A percentile compares a stretch with the other conserved stretches of the same genome.
Conservation (phyloP, 2,329 filamentous ascomycete genomes). For the Penicillium sp. region DNA sequence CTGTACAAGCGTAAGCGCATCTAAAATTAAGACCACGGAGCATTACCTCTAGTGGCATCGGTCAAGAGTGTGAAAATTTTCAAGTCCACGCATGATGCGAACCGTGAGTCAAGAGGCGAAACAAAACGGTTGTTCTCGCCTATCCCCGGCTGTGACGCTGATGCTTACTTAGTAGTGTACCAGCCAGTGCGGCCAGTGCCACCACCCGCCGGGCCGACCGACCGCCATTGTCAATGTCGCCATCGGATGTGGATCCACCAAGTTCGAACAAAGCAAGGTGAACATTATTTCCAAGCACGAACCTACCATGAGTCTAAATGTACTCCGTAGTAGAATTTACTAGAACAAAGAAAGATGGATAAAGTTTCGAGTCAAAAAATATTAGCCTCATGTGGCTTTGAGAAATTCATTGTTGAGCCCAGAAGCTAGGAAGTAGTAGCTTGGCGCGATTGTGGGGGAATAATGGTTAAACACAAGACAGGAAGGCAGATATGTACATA, state of each 20-base stretch:
- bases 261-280: background rate
- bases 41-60: conserved; percentile 9
- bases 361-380: conserved; percentile 11
- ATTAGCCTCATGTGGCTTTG: conserved; percentile 8
- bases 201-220: background rate
- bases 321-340: background rate
- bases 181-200: background rate
- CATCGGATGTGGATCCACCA: conserved; percentile 7
- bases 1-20: background rate
- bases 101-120: background rate
- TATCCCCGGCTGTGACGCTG: conserved; percentile 9
- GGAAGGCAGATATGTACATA: no score
- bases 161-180: background rate
- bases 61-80: background rate
- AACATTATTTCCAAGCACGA: background rate
- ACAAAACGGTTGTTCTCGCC: conserved; percentile 7
- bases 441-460: conserved; percentile 18
- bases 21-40: background rate
- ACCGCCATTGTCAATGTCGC: conserved; percentile 9
- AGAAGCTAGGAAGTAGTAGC: conserved; percentile 32
- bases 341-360: background rate
- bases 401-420: conserved; percentile 23
- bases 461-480: background rate
- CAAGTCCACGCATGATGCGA: background rate
- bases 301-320: background rate